A percentile compares a stretch with the other conserved stretches of the same genome.
phyloP scores from a whole-genome alignment of 1,284 basidiomycete genomes.

The Puccinia horiana region DNA sequence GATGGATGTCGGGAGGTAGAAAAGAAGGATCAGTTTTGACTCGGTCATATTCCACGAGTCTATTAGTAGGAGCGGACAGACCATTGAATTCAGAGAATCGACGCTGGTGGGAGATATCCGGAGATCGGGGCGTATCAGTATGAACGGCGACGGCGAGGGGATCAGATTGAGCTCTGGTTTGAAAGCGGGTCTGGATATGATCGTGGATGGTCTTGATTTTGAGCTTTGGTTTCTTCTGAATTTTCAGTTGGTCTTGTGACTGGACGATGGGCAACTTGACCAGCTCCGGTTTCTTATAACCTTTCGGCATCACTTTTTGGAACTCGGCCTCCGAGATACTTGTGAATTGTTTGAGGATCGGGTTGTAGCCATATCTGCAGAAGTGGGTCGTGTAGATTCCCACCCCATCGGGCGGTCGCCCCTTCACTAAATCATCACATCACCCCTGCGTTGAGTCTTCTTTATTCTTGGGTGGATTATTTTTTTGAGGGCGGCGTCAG shows the following conservation, averaged over 20 bases:
- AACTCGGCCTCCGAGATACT: constrained; percentile 8
- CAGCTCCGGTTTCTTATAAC: not conserved
- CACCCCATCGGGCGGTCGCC: not conserved
- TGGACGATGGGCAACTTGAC: not conserved
- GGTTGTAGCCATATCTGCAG: constrained; percentile 33
- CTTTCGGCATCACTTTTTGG: not conserved
- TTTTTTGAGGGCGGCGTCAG: not conserved
- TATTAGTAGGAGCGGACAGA: not conserved
- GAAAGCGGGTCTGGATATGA: not conserved
- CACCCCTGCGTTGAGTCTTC: too few relatives aligned
- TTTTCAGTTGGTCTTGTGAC: not conserved
- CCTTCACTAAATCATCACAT: not conserved
- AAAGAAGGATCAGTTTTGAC: not conserved
- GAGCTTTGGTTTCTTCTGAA: not conserved
- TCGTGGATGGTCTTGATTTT: not conserved
- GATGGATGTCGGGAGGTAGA: not conserved
- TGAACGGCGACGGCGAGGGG: not conserved
- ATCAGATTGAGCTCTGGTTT: not conserved
- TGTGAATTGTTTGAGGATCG: constrained; percentile 14
- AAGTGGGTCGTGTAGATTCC: constrained; percentile 7
- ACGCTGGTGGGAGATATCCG: not conserved
- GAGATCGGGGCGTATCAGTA: not conserved
- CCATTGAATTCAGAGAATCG: constrained; percentile 4
- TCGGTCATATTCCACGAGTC: not conserved
- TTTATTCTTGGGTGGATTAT: not conserved